Base-by-base conservation (phyloP, 352 stramenopile species). In the Thraustochytrium striatum region DNA sequence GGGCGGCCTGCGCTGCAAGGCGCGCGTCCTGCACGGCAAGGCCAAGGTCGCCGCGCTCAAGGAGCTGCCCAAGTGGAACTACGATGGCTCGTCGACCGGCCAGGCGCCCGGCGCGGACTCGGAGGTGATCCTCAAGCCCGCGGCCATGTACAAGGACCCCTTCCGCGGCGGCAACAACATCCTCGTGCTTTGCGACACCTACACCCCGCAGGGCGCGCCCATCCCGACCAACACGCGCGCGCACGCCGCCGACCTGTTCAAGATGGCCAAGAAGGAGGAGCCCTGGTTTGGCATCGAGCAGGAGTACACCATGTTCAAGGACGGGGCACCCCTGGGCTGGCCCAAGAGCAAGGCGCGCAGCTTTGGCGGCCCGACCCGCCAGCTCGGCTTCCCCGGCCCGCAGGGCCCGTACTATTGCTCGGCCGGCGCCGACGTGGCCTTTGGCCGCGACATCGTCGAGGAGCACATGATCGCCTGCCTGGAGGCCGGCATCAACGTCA, bases 231-330 rank as follows among this genome's bases (percentile, higher is more conserved):
- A 98, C 87, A 94, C 88, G 41, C 91, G 93, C 82, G 88, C 87
- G 68, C 57, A 87, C 35, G 78, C 78, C 19, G 30, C 28, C 19
- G 47, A 11, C 11, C 55, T 82, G 9, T 30, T 81, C 9, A 61
- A 81, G 61, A 19, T 25, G 19, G 94, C 98, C 87, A 81, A 78
- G 41, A 81, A 81, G 72, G 33, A 78, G 28, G 69, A 41, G 1
- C 90, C 91, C n/a, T 98, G 94, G 93, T 98, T 97, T 84, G 95
- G 95, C 70, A 91, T 98, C 83, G 95, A 98, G 88, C 95, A 98
- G 88, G 95, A 98, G 88, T 97, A 97, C 89, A 97, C 92, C 43
- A 85, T 97, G 61, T 96, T 97, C 83, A 79, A 84, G 57, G 44
- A 73, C 44, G 57, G 79, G 11, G n/a, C 21, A 28, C 91, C 91